phyloP scores from a whole-genome alignment of 2,329 filamentous ascomycete genomes.

The Verticillium albo-atrum region DNA sequence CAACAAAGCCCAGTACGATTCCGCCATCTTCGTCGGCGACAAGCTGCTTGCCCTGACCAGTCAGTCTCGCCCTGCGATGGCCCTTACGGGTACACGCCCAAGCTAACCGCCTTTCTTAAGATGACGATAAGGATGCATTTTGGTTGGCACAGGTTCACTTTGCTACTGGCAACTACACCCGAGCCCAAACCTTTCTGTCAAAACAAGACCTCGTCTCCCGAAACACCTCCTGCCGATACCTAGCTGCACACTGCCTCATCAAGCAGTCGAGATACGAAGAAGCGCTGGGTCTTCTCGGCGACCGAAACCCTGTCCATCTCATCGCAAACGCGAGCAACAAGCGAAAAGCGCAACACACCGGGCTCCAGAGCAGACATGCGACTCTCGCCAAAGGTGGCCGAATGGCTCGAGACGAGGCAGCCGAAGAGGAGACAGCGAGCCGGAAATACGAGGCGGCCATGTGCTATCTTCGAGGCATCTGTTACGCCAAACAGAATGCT shows the following conservation, averaged over 20 bases:
- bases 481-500: conserved; percentile 94
- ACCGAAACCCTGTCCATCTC: conserved; percentile 84
- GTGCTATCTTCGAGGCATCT: conserved; percentile 91
- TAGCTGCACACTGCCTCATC: conserved; percentile 90
- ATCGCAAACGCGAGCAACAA: conserved; percentile 60
- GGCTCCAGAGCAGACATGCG: conserved; percentile 31
- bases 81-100: conserved; percentile 4
- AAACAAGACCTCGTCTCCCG: conserved; percentile 77
- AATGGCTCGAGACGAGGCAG: conserved; percentile 28
- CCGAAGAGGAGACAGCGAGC: conserved; percentile 65
- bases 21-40: conserved; percentile 95
- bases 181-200: conserved; percentile 80
- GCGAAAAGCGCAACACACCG: conserved; percentile 68
- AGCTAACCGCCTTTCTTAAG: conserved; percentile 37
- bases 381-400: background rate
- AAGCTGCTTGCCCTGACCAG: conserved; percentile 93
- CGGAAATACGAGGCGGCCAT: conserved; percentile 92
- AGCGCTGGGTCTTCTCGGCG: conserved; percentile 78
- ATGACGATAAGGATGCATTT: conserved; percentile 89
- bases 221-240: conserved; percentile 84
- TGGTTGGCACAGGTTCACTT: conserved; percentile 99
- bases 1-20: conserved; percentile 94
- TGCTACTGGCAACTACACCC: conserved; percentile 88
- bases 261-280: conserved; percentile 90
- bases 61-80: conserved; percentile 38